Conservation (phyloP, 495 filamentous ascomycete genomes). For the Cladorrhinum samala region DNA sequence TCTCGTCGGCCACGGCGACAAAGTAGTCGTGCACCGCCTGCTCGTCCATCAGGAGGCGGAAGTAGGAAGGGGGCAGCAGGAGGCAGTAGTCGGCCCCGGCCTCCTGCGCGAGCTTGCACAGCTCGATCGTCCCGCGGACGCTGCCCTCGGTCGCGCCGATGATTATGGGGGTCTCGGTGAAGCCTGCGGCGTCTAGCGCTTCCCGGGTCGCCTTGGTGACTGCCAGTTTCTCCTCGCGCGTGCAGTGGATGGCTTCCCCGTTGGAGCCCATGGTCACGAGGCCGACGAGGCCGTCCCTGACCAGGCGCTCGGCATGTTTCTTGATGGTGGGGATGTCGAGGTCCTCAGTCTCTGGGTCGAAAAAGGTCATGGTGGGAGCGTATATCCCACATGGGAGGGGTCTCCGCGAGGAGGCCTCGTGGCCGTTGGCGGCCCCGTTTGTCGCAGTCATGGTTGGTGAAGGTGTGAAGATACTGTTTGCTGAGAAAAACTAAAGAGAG, state of each 20-base stretch:
- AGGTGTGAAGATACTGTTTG: background rate
- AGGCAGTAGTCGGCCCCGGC: constrained; percentile 75
- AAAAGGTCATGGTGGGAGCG: constrained; percentile 87
- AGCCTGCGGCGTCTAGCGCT: constrained; percentile 76
- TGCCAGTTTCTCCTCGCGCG: constrained; percentile 64
- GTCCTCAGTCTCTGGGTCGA: constrained; percentile 73
- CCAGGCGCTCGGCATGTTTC: constrained; percentile 74
- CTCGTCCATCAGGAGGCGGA: constrained; percentile 72
- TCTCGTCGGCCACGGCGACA: constrained; percentile 64
- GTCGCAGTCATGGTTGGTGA: constrained; percentile 31
- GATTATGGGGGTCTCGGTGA: constrained; percentile 69
- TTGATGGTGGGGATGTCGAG: constrained; percentile 75
- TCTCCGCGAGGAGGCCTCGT: constrained; percentile 28
- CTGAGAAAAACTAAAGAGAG: background rate
- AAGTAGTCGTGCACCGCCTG: constrained; percentile 72
- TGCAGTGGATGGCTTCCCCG: constrained; percentile 81
- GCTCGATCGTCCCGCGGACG: constrained; percentile 67
- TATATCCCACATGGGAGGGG: constrained; percentile 81
- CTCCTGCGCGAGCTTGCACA: constrained; percentile 60
- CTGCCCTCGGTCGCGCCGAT: constrained; percentile 74
- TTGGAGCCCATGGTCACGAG: constrained; percentile 88
- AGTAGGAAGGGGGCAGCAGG: constrained; percentile 77
- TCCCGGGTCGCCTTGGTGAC: constrained; percentile 75
- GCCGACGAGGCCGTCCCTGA: constrained; percentile 71
- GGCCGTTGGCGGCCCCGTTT: constrained; percentile 32